Conservation (phyloP, 1,284 basidiomycete genomes). For the Papiliotrema fonsecae region DNA sequence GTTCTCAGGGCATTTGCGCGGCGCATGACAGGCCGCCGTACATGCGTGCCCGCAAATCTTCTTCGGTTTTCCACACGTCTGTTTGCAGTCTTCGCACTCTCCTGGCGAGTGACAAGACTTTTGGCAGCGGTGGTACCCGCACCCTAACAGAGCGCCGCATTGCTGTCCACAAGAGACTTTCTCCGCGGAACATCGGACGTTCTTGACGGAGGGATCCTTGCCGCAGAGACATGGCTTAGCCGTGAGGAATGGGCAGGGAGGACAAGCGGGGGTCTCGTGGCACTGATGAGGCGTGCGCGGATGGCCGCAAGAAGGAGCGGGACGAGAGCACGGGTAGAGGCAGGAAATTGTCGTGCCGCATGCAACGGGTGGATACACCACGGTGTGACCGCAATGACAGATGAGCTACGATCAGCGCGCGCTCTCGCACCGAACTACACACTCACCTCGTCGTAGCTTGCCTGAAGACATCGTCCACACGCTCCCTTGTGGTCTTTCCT, state of each 20-base stretch:
- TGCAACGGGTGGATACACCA: constrained; percentile 64
- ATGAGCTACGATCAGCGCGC: constrained; percentile 53
- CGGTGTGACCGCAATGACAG: constrained; percentile 71
- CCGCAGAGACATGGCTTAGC: constrained; percentile 78
- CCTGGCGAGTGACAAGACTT: constrained; percentile 67
- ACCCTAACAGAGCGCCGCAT: constrained; percentile 71
- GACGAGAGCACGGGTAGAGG: constrained; percentile 68
- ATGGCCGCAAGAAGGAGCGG: constrained; percentile 72
- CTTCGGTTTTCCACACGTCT: constrained; percentile 74
- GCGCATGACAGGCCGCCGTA: constrained; percentile 73
- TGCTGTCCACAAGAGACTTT: constrained; percentile 73
- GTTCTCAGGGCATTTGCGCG: constrained; percentile 70
- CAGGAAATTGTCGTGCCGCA: constrained; percentile 59
- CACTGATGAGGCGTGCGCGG: constrained; percentile 69
- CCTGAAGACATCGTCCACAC: constrained; percentile 75
- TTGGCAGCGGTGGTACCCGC: constrained; percentile 81
- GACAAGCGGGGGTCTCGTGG: constrained; percentile 67
- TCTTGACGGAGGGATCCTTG: constrained; percentile 59
- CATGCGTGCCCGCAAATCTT: constrained; percentile 76
- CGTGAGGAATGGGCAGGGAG: constrained; percentile 75
- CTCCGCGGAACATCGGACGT: constrained; percentile 64
- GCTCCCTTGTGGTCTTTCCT: constrained; percentile 72
- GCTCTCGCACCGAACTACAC: not conserved
- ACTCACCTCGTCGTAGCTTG: constrained; percentile 79
- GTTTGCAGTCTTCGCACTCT: constrained; percentile 68